Conservation (phyloP, 768 basidiomycete genomes). For the Rhizopogon salebrosus region DNA sequence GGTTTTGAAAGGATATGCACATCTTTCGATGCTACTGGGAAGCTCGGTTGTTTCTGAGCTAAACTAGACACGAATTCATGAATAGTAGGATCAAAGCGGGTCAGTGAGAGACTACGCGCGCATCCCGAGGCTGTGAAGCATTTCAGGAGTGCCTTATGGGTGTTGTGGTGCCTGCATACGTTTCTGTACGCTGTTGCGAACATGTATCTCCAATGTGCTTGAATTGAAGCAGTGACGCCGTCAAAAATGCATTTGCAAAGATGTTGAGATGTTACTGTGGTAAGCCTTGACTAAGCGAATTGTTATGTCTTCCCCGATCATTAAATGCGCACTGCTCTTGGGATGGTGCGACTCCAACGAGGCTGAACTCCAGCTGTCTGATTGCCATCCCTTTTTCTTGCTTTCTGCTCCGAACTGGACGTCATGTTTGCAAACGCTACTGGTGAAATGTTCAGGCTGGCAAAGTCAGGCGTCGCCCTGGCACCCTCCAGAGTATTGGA, state of each 20-base stretch:
- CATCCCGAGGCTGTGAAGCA: conserved; percentile 15
- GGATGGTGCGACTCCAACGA: not conserved
- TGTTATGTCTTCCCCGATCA: not conserved
- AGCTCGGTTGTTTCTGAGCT: conserved; percentile 40
- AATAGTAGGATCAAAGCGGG: conserved; percentile 29
- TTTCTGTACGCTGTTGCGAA: conserved; percentile 3
- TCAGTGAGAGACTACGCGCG: conserved; percentile 25
- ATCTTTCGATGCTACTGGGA: conserved; percentile 39
- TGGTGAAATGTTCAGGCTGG: not conserved
- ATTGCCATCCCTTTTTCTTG: not conserved
- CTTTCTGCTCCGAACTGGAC: not conserved
- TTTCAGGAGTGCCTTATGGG: conserved; percentile 1
- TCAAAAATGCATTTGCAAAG: not conserved
- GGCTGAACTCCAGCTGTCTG: not conserved
- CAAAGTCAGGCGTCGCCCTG: not conserved
- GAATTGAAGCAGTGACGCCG: not conserved
- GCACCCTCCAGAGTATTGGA: conserved; percentile 26
- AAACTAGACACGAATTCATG: conserved; percentile 33
- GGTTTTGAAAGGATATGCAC: conserved; percentile 56
- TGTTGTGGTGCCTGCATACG: conserved; percentile 1
- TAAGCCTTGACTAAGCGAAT: conserved; percentile 17
- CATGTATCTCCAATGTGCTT: conserved; percentile 1
- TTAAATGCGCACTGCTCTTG: not conserved
- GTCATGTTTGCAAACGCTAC: not conserved
- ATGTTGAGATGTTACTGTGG: conserved; percentile 8